phyloP scores from a whole-genome alignment of 306 rosid genomes.

The Quercus dentata region DNA sequence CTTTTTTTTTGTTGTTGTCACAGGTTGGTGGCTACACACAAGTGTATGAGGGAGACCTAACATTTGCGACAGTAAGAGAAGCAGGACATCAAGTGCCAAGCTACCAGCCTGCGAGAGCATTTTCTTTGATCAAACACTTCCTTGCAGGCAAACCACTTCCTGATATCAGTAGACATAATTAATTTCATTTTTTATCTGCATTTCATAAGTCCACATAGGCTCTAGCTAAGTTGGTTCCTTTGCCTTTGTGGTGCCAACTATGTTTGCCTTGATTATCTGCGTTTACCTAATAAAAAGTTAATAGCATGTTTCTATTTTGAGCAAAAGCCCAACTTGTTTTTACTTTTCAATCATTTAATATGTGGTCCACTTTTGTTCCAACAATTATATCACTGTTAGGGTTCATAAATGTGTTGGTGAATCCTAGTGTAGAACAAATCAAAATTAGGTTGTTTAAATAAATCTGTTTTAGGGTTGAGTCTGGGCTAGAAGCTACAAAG shows the following conservation, averaged over 20 bases:
- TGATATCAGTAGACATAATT: slow-evolving; percentile 9
- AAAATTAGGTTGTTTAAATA: too few relatives aligned
- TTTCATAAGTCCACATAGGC: too few relatives aligned
- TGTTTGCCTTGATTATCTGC: background rate
- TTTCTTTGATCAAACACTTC: slow-evolving; percentile 60
- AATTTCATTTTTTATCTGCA: background rate
- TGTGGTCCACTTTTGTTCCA: too few relatives aligned
- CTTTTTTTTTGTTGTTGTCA: background rate
- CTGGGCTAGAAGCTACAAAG: too few relatives aligned
- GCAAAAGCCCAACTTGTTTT: too few relatives aligned
- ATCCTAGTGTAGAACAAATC: too few relatives aligned
- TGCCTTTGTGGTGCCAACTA: background rate
- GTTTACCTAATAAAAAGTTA: background rate
- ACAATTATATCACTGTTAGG: too few relatives aligned
- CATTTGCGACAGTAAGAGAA: slow-evolving; percentile 70
- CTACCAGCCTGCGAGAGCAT: slow-evolving; percentile 70
- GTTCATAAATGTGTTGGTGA: too few relatives aligned
- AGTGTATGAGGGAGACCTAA: slow-evolving; percentile 57
- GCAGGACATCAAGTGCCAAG: slow-evolving; percentile 96
- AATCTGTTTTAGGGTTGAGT: too few relatives aligned
- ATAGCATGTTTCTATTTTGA: background rate
- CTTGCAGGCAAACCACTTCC: slow-evolving; percentile 61
- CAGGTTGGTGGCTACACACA: slow-evolving; percentile 75
- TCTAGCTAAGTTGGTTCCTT: too few relatives aligned
- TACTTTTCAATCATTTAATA: too few relatives aligned